phyloP scores from a whole-genome alignment of 1,139 yeast species.

The Kluyveromyces sp. region DNA sequence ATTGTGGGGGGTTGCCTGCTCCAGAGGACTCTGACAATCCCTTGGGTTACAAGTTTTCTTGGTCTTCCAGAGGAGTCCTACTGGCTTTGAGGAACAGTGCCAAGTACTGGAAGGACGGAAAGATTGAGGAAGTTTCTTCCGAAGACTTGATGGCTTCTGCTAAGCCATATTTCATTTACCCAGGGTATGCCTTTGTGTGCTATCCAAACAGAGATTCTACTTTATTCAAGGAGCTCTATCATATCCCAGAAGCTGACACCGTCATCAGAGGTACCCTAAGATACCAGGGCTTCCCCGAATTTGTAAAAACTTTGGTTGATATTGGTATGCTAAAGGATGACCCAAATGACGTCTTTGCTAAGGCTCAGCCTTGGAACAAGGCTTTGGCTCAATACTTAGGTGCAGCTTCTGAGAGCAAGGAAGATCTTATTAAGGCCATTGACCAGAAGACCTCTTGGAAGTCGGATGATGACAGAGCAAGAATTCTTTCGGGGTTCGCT shows the following conservation, averaged over 20 bases:
- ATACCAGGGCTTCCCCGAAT: constrained; percentile 98
- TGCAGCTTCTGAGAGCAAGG: constrained; percentile 60
- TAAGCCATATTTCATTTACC: constrained; percentile 89
- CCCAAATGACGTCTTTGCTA: constrained; percentile 49
- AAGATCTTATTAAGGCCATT: constrained; percentile 69
- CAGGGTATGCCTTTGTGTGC: constrained; percentile 90
- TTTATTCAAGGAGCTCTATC: constrained; percentile 80
- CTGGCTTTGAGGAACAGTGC: constrained; percentile 94
- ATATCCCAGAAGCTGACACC: constrained; percentile 95
- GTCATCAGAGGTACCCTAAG: constrained; percentile 95
- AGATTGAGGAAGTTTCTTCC: constrained; percentile 70
- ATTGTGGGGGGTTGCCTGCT: constrained; percentile 98
- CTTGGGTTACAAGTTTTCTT: constrained; percentile 95
- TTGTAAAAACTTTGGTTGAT: constrained; percentile 90
- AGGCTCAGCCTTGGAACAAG: constrained; percentile 75
- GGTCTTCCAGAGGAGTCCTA: constrained; percentile 98
- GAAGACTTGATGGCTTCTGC: constrained; percentile 95
- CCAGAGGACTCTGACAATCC: constrained; percentile 98
- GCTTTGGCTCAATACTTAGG: constrained; percentile 74
- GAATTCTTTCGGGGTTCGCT: constrained; percentile 80
- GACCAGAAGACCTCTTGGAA: constrained; percentile 74
- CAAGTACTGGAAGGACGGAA: constrained; percentile 78
- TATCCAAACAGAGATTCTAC: constrained; percentile 99
- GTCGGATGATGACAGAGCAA: constrained; percentile 71
- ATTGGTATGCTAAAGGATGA: constrained; percentile 85